Evolutionary conservation across 2,329 filamentous ascomycete species (phyloP).

Genomic region (Talaromyces sp.): DNA sequence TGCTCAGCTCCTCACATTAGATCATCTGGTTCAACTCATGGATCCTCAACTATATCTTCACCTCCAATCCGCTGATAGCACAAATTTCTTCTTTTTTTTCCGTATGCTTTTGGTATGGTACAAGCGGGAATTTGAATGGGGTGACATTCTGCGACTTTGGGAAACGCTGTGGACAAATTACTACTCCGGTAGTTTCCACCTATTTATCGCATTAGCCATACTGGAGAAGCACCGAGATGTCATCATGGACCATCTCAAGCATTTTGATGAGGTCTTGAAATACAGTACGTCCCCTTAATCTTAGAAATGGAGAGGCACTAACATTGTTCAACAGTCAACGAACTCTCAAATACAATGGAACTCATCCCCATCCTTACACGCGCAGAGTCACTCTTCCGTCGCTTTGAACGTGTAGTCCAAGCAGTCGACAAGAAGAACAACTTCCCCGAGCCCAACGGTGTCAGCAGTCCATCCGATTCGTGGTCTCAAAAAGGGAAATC

Average conservation of each 20-base stretch:
- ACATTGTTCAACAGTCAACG: constrained; percentile 65
- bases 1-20: constrained; percentile 80
- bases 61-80: constrained; percentile 83
- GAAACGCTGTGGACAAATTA: constrained; percentile 94
- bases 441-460: constrained; percentile 61
- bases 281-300: constrained; percentile 63
- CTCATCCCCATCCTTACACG: constrained; percentile 79
- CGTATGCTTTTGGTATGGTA: constrained; percentile 99
- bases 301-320: background rate
- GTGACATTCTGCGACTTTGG: constrained; percentile 83
- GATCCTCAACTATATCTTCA: constrained; percentile 92
- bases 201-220: constrained; percentile 91
- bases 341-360: constrained; percentile 90
- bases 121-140: constrained; percentile 93
- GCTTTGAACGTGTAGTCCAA: constrained; percentile 84
- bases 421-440: constrained; percentile 88
- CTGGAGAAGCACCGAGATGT: constrained; percentile 94
- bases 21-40: constrained; percentile 94
- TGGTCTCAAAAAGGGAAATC: constrained; percentile 34
- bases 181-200: constrained; percentile 81
- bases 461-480: constrained; percentile 39
- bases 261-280: constrained; percentile 96
- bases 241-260: constrained; percentile 88
- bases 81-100: constrained; percentile 99
- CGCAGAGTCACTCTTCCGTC: constrained; percentile 81